Evolutionary conservation across 345 rosid genomes (phyloP).

Genomic region (Geranium rotundifolium): DNA sequence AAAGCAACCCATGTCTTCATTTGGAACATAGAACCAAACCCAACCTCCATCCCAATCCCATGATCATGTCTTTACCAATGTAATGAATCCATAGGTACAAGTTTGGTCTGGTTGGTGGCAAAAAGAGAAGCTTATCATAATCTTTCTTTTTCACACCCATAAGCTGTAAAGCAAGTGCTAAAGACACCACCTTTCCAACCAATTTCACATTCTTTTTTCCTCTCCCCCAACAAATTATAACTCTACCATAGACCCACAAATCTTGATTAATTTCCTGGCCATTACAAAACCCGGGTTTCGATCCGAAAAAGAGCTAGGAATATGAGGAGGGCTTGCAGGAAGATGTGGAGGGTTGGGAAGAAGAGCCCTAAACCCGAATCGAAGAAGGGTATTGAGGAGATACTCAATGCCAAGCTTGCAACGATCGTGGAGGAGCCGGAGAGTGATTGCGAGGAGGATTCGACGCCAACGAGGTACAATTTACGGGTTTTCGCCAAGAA

Average conservation of each 20-base stretch:
- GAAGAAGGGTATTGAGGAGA: conserved; percentile 23
- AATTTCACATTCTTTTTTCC: too few species aligned
- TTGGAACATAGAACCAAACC: background rate
- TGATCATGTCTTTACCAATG: background rate
- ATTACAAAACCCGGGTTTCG: too few species aligned
- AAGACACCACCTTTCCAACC: background rate
- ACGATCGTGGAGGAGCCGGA: conserved; percentile 25
- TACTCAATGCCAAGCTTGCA: conserved; percentile 23
- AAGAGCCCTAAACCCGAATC: conserved; percentile 16
- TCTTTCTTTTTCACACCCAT: background rate
- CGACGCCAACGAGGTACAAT: background rate
- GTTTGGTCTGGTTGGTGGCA: background rate
- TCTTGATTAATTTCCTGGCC: too few species aligned
- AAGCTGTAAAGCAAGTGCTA: background rate
- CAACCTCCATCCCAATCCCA: background rate
- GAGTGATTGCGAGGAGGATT: conserved; percentile 2
- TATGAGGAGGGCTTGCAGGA: conserved; percentile 17
- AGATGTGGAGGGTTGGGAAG: conserved; percentile 23
- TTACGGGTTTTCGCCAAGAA: conserved; percentile 12
- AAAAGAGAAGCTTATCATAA: background rate
- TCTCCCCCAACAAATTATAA: background rate
- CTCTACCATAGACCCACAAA: too few species aligned
- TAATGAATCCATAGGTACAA: background rate
- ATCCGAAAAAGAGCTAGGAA: too few species aligned
- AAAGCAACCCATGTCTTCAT: background rate